Percentiles rank a stretch among this genome's conserved stretches.
phyloP scores from a whole-genome alignment of 2,329 filamentous ascomycete species.

The Curvularia spicifera region DNA sequence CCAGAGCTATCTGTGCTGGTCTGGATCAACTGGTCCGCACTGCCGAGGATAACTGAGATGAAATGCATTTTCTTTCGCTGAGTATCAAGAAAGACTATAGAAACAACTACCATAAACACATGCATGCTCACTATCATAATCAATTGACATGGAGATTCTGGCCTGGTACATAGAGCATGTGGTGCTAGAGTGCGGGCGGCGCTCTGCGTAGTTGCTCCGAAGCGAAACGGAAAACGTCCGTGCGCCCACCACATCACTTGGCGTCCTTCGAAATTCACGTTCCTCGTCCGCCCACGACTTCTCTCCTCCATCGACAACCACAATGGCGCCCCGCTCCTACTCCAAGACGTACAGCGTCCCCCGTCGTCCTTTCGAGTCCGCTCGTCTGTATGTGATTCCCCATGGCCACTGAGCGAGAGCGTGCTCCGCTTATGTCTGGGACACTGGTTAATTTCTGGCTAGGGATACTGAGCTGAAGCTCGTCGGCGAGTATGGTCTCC shows the following conservation, averaged over 20 bases:
- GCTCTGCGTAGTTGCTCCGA: not conserved
- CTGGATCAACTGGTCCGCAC: not conserved
- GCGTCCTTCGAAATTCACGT: conserved; percentile 9
- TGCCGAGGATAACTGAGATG: not conserved
- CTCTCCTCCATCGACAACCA: conserved; percentile 44
- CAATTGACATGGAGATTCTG: not conserved
- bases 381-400: conserved; percentile 91
- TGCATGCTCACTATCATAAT: not conserved
- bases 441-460: conserved; percentile 68
- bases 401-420: conserved; percentile 98
- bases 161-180: not conserved
- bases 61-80: not conserved
- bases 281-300: conserved; percentile 22
- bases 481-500: conserved; percentile 99
- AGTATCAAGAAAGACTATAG: not conserved
- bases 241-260: conserved; percentile 7
- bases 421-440: conserved; percentile 97
- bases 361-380: conserved; percentile 97
- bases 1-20: too few relatives aligned
- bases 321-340: conserved; percentile 70
- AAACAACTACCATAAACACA: not conserved
- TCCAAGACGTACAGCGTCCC: conserved; percentile 99
- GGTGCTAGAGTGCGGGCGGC: not conserved
- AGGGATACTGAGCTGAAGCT: conserved; percentile 99
- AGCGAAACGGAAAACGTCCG: not conserved